Base-by-base conservation (phyloP, 257 asterid species). In the Cruciata laevipes region DNA sequence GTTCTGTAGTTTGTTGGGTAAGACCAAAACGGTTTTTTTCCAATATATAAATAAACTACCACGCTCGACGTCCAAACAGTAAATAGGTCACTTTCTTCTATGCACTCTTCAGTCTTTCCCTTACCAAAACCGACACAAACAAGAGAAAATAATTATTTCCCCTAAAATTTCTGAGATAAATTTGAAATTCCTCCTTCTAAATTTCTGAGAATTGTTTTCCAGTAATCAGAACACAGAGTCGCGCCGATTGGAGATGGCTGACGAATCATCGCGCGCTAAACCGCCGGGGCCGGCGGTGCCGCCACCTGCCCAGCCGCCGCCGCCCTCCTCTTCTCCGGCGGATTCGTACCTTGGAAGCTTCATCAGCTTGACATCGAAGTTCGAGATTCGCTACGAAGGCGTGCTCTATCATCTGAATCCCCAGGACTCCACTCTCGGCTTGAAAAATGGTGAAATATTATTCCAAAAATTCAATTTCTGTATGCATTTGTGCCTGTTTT, bases 351-450 rank as follows among this genome's bases (percentile, higher is more conserved):
- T 87, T 79, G 97, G 94, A 72, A 81, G 95, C 71, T 77, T 77
- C 75, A 78, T 87, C 10, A 87, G 88, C 87, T 83, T 90, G 61
- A 80, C 75, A 35, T 87, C 95, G 3, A 87, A 85, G 85, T 79
- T 72, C 67, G 95, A 87, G 83, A 84, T 90, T 79, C 97, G 97
- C 58, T 87, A 87, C 71, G 95, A 90, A 75, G 95, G 95, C 57
- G 66, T 83, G 47, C 81, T 87, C 0, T 84, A 79, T 74, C 67
- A 56, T 69, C 94, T 90, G 67, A 82, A 90, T 73, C 83, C 94
- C 24, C 79, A 80, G 6, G 91, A 87, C 80, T 81, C 91, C 67
- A 80, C 88, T 24, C 76, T 90, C 69, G 94, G 87, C 76, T 92
- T 90, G 73, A 84, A 84, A 72, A 84, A 83, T 75, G 95, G 95